Evolutionary conservation across 1,284 basidiomycete species (phyloP), one percentile per base, ranked within the genome.

Genomic region (Phellopilus nigrolimitatus): DNA sequence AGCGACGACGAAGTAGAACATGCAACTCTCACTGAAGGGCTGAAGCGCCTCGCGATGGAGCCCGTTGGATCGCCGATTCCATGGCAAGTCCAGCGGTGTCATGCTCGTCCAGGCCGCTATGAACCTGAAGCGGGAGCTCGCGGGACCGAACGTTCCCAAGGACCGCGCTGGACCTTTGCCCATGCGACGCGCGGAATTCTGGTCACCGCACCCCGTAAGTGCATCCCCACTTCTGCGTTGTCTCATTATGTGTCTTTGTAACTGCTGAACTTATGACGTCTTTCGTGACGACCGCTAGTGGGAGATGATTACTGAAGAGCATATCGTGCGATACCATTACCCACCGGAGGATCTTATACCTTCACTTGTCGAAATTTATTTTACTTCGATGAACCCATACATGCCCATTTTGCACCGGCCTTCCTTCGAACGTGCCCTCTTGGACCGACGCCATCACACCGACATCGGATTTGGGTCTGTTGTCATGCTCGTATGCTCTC

Each of bases 361-460:
- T 1, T 60, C 60, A 1, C 76, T 95, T 24, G 71, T 92, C 56
- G 76, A 84, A 21, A 69, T 80, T 6, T 94, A 84, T 63, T 95
- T 94, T 61, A 57, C 60, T 0, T 62, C 79, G 42, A 64, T 79
- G 57, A 89, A 92, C 62, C 60, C 66, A 2, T 74, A 80, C 57
- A 67, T 79, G 25, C 88, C 90, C 3, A 69, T 94, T n/a, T 68
- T 95, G 2, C 91, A 95, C 62, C 79, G 81, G 0, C 80, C 81
- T 1, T 82, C 80, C 21, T 92, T 95, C 58, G 78, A 88, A 54
- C 67, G 69, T n/a, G 70, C 75, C 38, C 66, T 88, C 38, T 65
- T 65, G n/a, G 73, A 79, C 6, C 74, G 76, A 2, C 62, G 83
- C 17, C 82, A 91, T 63, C 65, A 71, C 10, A 72, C 64, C 8